phyloP scores from a whole-genome alignment of 805 yeast genomes.

The Metschnikowia hibisci region DNA sequence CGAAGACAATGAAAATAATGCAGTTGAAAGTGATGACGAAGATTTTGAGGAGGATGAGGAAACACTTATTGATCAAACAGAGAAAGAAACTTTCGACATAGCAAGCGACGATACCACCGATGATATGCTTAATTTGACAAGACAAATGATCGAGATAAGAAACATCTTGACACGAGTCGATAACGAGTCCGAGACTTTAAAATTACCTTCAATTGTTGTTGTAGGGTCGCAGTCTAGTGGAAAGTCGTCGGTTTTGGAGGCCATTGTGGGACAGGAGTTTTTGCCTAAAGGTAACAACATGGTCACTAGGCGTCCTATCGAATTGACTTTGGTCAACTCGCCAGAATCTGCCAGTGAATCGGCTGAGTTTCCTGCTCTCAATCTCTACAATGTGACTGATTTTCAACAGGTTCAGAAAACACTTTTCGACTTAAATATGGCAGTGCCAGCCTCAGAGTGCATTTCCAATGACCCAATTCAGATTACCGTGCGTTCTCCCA shows the following conservation, averaged over 20 bases:
- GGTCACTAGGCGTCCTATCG: constrained; percentile 98
- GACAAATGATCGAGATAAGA: constrained; percentile 96
- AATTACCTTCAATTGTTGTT: constrained; percentile 91
- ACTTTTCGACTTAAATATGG: constrained; percentile 84
- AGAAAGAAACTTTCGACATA: constrained; percentile 38
- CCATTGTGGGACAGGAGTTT: constrained; percentile 97
- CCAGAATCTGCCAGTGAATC: constrained; percentile 76
- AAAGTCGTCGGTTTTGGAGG: constrained; percentile 90
- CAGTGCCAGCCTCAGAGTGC: constrained; percentile 82
- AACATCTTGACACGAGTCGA: constrained; percentile 72
- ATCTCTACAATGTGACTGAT: constrained; percentile 77
- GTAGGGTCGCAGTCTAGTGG: constrained; percentile 98
- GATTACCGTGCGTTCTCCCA: constrained; percentile 82
- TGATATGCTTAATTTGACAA: constrained; percentile 83
- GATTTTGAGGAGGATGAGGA: constrained; percentile 53
- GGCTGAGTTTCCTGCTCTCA: constrained; percentile 91
- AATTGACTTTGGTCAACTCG: constrained; percentile 84
- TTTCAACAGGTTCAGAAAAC: constrained; percentile 85
- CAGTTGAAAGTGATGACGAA: constrained; percentile 22
- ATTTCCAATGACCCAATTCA: constrained; percentile 93
- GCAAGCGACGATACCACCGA: constrained; percentile 58
- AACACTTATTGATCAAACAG: constrained; percentile 35
- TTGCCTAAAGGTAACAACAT: constrained; percentile 95
- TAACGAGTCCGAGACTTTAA: constrained; percentile 62
- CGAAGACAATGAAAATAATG: constrained; percentile 34